Evolutionary conservation across 805 yeast species (phyloP).

Genomic region (Ogataea pignaliae): DNA sequence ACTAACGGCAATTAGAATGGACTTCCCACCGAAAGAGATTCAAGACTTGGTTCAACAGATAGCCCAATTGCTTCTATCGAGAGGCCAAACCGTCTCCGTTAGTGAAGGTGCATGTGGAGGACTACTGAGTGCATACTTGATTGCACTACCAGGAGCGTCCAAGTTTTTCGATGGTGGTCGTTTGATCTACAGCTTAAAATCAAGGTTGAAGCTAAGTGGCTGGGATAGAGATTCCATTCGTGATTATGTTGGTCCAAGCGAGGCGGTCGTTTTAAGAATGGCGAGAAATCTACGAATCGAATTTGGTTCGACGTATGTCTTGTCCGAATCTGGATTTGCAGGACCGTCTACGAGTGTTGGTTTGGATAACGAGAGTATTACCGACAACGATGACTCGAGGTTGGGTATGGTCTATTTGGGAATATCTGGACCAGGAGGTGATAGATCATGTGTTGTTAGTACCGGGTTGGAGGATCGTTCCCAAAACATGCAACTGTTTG

Average conservation of each 20-base stretch:
- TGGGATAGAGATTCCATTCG: conserved; percentile 71
- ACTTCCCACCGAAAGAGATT: conserved; percentile 61
- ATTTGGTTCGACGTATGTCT: conserved; percentile 75
- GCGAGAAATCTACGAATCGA: conserved; percentile 79
- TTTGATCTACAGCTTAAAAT: conserved; percentile 69
- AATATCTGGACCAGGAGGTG: conserved; percentile 59
- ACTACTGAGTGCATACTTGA: conserved; percentile 70
- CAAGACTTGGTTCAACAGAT: conserved; percentile 49
- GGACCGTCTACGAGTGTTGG: conserved; percentile 54
- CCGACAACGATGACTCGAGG: conserved; percentile 25
- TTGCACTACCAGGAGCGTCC: conserved; percentile 83
- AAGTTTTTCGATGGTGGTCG: conserved; percentile 81
- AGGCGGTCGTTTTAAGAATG: conserved; percentile 64
- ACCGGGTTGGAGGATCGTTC: conserved; percentile 54
- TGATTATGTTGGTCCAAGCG: conserved; percentile 78
- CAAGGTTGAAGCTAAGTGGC: conserved; percentile 70
- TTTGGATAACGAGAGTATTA: conserved; percentile 29
- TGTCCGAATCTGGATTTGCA: conserved; percentile 86
- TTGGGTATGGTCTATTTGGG: conserved; percentile 74
- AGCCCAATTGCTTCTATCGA: conserved; percentile 47
- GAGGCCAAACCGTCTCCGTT: conserved; percentile 66
- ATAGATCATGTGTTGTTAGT: conserved; percentile 38
- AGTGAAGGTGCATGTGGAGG: conserved; percentile 94
- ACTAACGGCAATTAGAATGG: conserved; percentile 24
- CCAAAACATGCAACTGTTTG: conserved; percentile 72